Conservation (phyloP, 805 yeast genomes). For the Candida multigemmis region DNA sequence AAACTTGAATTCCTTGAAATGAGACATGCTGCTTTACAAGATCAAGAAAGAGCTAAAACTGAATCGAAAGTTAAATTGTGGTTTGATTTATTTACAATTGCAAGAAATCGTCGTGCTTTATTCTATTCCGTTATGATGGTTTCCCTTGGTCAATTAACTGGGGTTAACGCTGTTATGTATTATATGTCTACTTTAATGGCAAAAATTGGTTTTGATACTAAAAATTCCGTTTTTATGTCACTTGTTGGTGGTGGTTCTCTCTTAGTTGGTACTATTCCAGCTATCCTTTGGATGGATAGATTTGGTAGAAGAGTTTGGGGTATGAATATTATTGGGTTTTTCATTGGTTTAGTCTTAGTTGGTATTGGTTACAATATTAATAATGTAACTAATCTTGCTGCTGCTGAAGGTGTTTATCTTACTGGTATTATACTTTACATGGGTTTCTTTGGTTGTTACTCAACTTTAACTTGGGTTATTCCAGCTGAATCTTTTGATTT, state of each 20-base stretch:
- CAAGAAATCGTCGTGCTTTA: slow-evolving; percentile 56
- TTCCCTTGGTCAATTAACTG: slow-evolving; percentile 55
- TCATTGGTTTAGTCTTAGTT: slow-evolving; percentile 50
- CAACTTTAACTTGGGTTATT: slow-evolving; percentile 60
- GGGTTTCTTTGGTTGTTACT: slow-evolving; percentile 59
- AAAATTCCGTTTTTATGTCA: slow-evolving; percentile 54
- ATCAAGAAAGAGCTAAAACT: slow-evolving; percentile 26
- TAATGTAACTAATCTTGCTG: slow-evolving; percentile 25
- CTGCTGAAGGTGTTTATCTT: slow-evolving; percentile 51
- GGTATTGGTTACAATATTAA: slow-evolving; percentile 47
- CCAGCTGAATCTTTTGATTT: slow-evolving; percentile 59
- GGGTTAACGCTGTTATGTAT: slow-evolving; percentile 60
- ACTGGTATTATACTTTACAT: slow-evolving; percentile 57
- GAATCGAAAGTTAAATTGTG: slow-evolving; percentile 31
- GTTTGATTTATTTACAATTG: slow-evolving; percentile 42
- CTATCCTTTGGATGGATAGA: slow-evolving; percentile 47
- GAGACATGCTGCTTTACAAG: slow-evolving; percentile 34
- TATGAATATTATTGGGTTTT: slow-evolving; percentile 45
- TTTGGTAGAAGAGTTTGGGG: slow-evolving; percentile 58
- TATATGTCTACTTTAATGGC: slow-evolving; percentile 52
- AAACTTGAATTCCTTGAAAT: slow-evolving; percentile 29
- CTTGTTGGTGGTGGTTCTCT: slow-evolving; percentile 62
- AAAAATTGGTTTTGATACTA: slow-evolving; percentile 43
- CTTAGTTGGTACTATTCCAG: slow-evolving; percentile 58
- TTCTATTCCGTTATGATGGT: slow-evolving; percentile 51